Conservation (phyloP, 441 rosid species). For the Syzygium syzygioides region DNA sequence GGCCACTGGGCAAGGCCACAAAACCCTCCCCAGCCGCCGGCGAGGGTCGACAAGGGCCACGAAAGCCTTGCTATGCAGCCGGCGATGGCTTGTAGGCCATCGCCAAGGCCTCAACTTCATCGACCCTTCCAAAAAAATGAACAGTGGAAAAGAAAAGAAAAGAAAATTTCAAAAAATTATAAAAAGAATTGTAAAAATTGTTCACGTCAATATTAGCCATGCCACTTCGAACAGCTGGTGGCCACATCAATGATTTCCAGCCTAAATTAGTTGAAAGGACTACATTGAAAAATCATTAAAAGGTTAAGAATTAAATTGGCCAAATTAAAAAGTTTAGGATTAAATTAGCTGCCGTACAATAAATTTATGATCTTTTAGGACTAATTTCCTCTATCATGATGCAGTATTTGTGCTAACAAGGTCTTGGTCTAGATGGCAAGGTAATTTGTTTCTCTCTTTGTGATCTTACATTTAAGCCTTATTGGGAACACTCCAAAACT, state of each 20-base stretch:
- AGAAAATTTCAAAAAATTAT: accelerated
- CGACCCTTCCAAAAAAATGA: accelerated
- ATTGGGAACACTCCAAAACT: neutral
- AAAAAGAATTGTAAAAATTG: neutral
- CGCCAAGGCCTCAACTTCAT: accelerated
- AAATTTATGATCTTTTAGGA: accelerated
- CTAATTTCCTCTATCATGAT: neutral
- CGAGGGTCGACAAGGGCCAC: accelerated
- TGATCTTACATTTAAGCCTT: neutral
- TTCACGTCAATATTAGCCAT: accelerated
- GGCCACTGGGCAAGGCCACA: accelerated
- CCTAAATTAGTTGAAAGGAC: accelerated
- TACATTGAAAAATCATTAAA: accelerated
- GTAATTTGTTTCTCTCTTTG: neutral
- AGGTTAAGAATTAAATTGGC: accelerated
- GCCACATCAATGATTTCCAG: accelerated
- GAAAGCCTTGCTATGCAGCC: accelerated
- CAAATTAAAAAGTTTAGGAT: neutral
- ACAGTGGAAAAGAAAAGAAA: accelerated
- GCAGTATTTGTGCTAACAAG: accelerated
- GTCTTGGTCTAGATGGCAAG: neutral
- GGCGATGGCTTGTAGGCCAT: neutral
- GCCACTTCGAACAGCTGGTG: accelerated
- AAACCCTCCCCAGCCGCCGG: accelerated
- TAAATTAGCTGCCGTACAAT: accelerated